These are phyloP conservation scores for Neurospora sp. DNA, from an alignment of 495 filamentous ascomycete genomes.

Conservation along the genomic window DNA sequence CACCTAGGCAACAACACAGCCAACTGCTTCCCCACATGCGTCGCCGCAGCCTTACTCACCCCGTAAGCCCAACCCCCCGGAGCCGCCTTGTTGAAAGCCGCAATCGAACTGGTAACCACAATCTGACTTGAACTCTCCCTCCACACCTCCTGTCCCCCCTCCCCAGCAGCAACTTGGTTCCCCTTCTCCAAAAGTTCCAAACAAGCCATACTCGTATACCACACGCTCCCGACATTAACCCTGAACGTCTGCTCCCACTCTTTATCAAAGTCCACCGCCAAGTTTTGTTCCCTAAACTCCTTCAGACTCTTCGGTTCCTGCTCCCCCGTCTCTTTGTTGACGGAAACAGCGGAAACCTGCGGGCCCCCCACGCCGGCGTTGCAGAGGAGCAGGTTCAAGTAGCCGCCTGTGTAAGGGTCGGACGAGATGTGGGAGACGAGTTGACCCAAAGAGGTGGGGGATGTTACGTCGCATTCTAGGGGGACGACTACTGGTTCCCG, in stretches of 20 bases:
- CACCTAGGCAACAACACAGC: conserved; percentile 43
- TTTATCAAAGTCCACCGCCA: conserved; percentile 20
- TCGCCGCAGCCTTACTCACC: conserved; percentile 52
- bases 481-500: conserved; percentile 47
- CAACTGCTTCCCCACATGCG: conserved; percentile 55
- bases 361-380: conserved; percentile 58
- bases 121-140: conserved; percentile 41
- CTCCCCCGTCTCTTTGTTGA: conserved; percentile 6
- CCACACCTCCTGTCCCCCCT: background rate
- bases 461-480: conserved; percentile 55
- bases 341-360: conserved; percentile 12
- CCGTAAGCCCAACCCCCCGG: conserved; percentile 52
- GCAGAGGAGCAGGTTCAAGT: conserved; percentile 56
- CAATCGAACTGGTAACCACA: conserved; percentile 55
- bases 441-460: conserved; percentile 39
- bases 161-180: conserved; percentile 25
- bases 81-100: conserved; percentile 43
- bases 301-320: background rate
- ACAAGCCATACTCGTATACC: conserved; percentile 56
- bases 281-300: background rate
- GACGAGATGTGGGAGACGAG: conserved; percentile 39
- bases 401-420: conserved; percentile 33
- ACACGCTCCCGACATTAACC: conserved; percentile 51
- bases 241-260: conserved; percentile 49
- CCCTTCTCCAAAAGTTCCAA: conserved; percentile 51